Percentiles rank a stretch among this genome's conserved stretches.
Conservation (phyloP, 805 yeast species). For the Candida tibetensis region DNA sequence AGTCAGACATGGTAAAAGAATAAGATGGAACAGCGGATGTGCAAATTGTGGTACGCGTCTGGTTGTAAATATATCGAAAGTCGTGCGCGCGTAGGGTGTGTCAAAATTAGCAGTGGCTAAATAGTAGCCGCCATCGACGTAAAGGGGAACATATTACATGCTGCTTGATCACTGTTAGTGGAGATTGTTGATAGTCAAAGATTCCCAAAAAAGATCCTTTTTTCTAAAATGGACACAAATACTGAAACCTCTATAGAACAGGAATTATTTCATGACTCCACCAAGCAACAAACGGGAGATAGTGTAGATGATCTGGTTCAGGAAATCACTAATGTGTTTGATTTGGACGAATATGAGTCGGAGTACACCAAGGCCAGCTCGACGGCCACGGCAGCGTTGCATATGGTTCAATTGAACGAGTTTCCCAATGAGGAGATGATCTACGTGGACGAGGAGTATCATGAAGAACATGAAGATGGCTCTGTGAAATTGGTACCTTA, state of each 20-base stretch:
- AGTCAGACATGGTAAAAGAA: constrained; percentile 8
- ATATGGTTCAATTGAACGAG: neutral
- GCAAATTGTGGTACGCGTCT: neutral
- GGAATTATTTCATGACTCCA: neutral
- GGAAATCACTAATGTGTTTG: neutral
- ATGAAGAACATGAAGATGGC: neutral
- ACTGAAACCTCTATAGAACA: neutral
- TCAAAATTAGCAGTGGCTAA: too few species aligned
- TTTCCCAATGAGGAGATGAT: neutral
- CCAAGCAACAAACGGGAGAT: too few species aligned
- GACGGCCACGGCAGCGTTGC: neutral
- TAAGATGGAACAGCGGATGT: too few species aligned
- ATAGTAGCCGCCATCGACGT: too few species aligned
- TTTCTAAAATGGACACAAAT: neutral
- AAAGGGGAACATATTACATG: too few species aligned
- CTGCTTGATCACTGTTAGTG: too few species aligned
- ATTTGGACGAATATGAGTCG: neutral
- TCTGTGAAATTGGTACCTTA: constrained; percentile 16
- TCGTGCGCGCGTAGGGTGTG: neutral
- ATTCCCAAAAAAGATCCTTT: too few species aligned
- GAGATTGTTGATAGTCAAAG: too few species aligned
- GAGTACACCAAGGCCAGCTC: neutral
- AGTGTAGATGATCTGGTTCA: too few species aligned
- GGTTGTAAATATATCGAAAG: neutral
- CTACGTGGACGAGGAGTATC: neutral